Evolutionary conservation across 805 yeast species (phyloP), one percentile per base, ranked within the genome.

Genomic region (Clavispora fructus): DNA sequence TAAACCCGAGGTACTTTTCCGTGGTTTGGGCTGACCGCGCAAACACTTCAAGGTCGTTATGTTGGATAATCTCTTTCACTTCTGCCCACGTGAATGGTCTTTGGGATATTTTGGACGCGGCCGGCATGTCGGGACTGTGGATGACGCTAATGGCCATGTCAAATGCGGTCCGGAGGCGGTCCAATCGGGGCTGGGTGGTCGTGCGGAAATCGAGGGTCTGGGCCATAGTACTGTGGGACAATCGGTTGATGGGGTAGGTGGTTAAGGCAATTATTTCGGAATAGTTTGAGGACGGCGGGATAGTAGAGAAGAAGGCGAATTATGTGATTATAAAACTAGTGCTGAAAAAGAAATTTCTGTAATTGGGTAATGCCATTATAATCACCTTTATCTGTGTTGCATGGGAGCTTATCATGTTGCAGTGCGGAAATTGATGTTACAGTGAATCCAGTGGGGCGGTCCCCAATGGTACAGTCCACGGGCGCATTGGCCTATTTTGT

Each of bases 71-170:
- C 10, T 63, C 51, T 32, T 58, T 53, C 8, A 73, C 66, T 39
- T 73, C 70, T 9, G 59, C 58, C 82, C 85, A 82, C 3, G 69
- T 55, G 51, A 77, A 73, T 2, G 81, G 78, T 14, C 54, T 45
- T 12, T 56, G 59, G 30, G 58, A 53, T 41, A 64, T 52, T 50
- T 70, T 71, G 44, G 67, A 62, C 1, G 72, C 60, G 14, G 62
- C 52, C 12, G 74, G 74, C 74, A 70, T 69, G 40, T 61, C 58
- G 25, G 68, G 64, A 35, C 62, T 59, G 31, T 61, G 56, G 27
- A 68, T 25, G 31, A 47, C 30, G 6, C 49, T 50, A 41, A 50
- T 31, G 23, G 55, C 51, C 35, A 26, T n/a, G 35, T 30, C 25
- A 11, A 25, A 30, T 4, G 31, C 40, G 35, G 35, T 19, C 23